Evolutionary conservation across 768 basidiomycete species (phyloP).

Genomic region (Russula brevipes): DNA sequence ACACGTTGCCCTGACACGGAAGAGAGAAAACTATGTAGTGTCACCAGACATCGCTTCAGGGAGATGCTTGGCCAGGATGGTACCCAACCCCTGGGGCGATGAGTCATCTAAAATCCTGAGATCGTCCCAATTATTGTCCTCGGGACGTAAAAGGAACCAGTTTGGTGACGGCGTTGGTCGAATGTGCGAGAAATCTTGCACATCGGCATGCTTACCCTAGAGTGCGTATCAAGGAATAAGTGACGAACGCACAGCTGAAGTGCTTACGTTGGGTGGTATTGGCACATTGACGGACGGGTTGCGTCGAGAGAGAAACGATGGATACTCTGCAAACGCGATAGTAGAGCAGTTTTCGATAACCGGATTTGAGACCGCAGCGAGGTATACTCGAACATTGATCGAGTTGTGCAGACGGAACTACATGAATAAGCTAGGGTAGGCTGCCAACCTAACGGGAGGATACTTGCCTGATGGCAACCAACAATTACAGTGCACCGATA

Average conservation of each 20-base stretch:
- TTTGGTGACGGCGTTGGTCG: constrained; percentile 71
- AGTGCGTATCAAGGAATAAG: constrained; percentile 18
- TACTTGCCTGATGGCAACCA: constrained; percentile 73
- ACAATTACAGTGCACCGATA: constrained; percentile 58
- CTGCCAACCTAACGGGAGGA: not conserved
- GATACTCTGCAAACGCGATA: constrained; percentile 64
- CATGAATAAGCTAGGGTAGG: not conserved
- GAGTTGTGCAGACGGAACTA: constrained; percentile 91
- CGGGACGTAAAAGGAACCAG: constrained; percentile 38
- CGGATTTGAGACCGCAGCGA: constrained; percentile 64
- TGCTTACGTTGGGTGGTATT: constrained; percentile 3
- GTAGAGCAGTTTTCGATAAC: constrained; percentile 69
- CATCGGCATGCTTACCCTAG: constrained; percentile 40
- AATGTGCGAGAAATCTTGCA: constrained; percentile 87
- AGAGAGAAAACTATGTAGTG: not conserved
- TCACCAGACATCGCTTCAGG: not conserved
- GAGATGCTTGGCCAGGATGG: constrained; percentile 6
- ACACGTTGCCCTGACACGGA: not conserved
- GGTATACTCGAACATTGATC: constrained; percentile 53
- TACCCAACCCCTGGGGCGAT: constrained; percentile 1
- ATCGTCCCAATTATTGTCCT: constrained; percentile 14
- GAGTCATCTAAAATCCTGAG: not conserved
- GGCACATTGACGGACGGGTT: not conserved
- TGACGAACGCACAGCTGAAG: not conserved
- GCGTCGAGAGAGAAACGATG: constrained; percentile 32